Percentiles rank a stretch among this genome's conserved stretches.
These are phyloP conservation scores for Cydonia oblonga DNA, from an alignment of 331 rosid genomes.

Conservation along the genomic window DNA sequence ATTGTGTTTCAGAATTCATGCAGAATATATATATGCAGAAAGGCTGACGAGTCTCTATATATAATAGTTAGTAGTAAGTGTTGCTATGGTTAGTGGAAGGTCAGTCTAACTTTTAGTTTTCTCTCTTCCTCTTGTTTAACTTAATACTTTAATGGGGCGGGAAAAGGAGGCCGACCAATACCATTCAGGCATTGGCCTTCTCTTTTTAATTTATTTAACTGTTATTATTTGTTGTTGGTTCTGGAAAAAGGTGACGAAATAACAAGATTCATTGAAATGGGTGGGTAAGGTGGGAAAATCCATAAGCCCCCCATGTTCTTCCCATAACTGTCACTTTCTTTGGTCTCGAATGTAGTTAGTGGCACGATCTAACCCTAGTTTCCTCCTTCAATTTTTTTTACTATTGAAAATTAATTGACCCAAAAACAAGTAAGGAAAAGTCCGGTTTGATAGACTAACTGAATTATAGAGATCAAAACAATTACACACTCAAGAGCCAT, in stretches of 20 bases:
- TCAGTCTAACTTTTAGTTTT: slow-evolving; percentile 22
- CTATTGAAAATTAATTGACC: no score
- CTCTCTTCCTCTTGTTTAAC: background rate
- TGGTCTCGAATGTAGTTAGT: slow-evolving; percentile 14
- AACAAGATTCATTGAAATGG: slow-evolving; percentile 26
- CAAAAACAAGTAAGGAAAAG: no score
- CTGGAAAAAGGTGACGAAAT: slow-evolving; percentile 35
- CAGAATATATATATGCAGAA: slow-evolving; percentile 5
- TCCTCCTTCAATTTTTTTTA: background rate
- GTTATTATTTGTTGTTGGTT: slow-evolving; percentile 1
- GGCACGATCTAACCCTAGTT: background rate
- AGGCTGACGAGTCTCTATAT: slow-evolving; percentile 22
- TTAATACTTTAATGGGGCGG: slow-evolving; percentile 38
- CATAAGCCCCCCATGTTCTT: slow-evolving; percentile 36
- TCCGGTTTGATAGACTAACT: no score
- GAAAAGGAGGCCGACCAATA: slow-evolving; percentile 35
- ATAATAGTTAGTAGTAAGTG: slow-evolving; percentile 16
- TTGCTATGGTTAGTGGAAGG: slow-evolving; percentile 34
- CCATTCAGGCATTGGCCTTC: slow-evolving; percentile 24
- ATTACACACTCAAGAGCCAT: no score
- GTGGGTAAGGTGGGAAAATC: slow-evolving; percentile 29
- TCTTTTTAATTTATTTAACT: background rate
- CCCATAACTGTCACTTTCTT: slow-evolving; percentile 52
- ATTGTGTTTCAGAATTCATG: slow-evolving; percentile 23
- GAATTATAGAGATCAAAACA: no score